Percentiles rank a stretch among this genome's conserved stretches.
phyloP scores from a whole-genome alignment of 2,329 filamentous ascomycete genomes.

The Lasiodiplodia hormozganensis region DNA sequence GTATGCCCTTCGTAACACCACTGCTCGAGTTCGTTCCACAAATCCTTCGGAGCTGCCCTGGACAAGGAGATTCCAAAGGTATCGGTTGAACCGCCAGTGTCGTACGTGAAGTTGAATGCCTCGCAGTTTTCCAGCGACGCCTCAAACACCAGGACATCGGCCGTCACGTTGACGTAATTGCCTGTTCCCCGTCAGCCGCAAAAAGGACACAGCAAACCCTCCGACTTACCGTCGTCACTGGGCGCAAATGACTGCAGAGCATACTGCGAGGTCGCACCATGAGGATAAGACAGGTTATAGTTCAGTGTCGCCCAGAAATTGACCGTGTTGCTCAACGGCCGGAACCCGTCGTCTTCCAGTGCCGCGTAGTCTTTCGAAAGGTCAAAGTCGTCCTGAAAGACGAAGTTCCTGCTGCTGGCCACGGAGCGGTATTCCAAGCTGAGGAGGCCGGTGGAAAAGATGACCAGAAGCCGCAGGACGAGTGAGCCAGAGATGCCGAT shows the following conservation, averaged over 20 bases:
- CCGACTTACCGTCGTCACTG: neutral
- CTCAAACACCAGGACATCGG: neutral
- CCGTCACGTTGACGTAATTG: neutral
- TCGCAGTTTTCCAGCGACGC: neutral
- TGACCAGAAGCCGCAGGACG: slow-evolving; percentile 2
- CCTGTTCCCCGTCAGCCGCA: neutral
- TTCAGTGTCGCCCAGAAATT: slow-evolving; percentile 2
- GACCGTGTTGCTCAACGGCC: neutral
- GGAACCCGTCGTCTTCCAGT: neutral
- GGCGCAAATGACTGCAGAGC: slow-evolving; percentile 2
- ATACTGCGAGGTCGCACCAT: neutral
- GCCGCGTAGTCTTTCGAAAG: neutral
- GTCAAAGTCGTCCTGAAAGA: neutral
- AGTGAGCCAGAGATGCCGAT: neutral
- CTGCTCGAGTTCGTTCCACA: neutral
- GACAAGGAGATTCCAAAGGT: neutral
- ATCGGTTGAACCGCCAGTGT: neutral
- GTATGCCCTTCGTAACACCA: neutral
- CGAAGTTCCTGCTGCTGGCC: neutral
- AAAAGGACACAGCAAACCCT: neutral
- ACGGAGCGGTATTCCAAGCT: slow-evolving; percentile 5
- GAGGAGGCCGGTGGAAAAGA: slow-evolving; percentile 19
- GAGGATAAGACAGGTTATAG: slow-evolving; percentile 2
- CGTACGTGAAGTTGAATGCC: neutral
- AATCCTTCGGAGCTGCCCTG: neutral